Base-by-base conservation (phyloP, 1,284 basidiomycete species). In the Caloboletus inedulis region DNA sequence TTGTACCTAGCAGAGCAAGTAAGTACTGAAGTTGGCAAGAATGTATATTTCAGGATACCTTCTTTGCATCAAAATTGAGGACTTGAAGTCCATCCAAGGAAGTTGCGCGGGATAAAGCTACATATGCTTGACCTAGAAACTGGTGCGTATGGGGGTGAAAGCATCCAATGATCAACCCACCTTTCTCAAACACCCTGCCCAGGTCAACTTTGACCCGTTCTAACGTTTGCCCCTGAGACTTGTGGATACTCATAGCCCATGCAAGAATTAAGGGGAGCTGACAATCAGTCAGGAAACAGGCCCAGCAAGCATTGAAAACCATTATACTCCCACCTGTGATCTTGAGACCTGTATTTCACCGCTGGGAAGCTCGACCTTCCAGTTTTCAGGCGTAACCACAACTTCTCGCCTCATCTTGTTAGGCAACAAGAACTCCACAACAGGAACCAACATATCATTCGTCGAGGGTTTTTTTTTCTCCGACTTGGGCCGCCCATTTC, bases 211-310 rank as follows among this genome's bases (percentile, higher is more conserved):
- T 91, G 49, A 96, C 91, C 21, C 89, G 79, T 51, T 93, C 87
- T 18, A 96, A 76, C 0, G 90, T 95, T 71, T 94, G 92, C 2
- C 92, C 92, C 68, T 95, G 94, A 31, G 89, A 89, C 71, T 98
- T 97, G 70, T 98, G 94, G 49, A 97, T 97, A 48, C 90, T 93
- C 86, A 93, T 91, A 0, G 92, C 91, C 91, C 91, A 94, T 0
- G 91, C 82, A n/a, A 94, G 78, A 53, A 94, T 92, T 31, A 95
- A 72, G 0, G 90, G 91, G 2, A 94, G 69, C 88, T 60, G 19
- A 42, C 36, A 46, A 3, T 10, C 39, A 2, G 19, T 56, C 18
- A 53, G 49, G 7, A 43, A 48, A 43, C 8, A n/a, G 6, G 23
- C 13, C 7, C 1, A 21, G 23, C 18, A 46, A 7, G 3, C 2